Evolutionary conservation across 177 flowering plant species (phyloP).

Genomic region (Tripterygium wilfordii): DNA sequence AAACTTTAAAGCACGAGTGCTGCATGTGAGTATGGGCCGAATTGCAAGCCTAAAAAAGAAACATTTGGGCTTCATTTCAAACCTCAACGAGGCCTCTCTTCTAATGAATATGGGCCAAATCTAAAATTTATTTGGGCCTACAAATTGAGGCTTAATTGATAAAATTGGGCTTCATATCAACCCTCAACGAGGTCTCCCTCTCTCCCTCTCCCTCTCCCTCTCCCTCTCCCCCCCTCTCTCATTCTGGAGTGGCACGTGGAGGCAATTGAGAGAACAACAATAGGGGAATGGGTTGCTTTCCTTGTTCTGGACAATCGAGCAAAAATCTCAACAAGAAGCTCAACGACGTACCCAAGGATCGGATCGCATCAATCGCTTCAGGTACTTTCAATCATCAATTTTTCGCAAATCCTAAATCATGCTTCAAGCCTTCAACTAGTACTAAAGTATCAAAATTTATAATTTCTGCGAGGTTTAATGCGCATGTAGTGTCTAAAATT

Average conservation of each 20-base stretch:
- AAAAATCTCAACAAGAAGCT: slow-evolving; percentile 24
- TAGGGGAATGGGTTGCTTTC: slow-evolving; percentile 32
- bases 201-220: slow-evolving; percentile 2
- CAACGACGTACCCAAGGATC: slow-evolving; percentile 22
- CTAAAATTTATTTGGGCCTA: too few relatives aligned
- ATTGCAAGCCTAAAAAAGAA: too few relatives aligned
- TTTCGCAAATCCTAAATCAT: too few relatives aligned
- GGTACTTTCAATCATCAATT: slow-evolving; percentile 14
- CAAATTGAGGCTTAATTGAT: too few relatives aligned
- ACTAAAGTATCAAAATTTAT: not conserved
- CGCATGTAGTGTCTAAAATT: not conserved
- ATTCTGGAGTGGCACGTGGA: not conserved
- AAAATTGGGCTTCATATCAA: too few relatives aligned
- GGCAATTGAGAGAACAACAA: slow-evolving; percentile 6
- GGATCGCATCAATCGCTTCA: slow-evolving; percentile 39
- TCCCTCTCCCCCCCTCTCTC: slow-evolving; percentile 4
- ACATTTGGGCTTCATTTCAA: too few relatives aligned
- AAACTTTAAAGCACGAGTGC: too few relatives aligned
- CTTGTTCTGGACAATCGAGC: slow-evolving; percentile 31
- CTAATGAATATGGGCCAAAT: too few relatives aligned
- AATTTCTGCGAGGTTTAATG: not conserved
- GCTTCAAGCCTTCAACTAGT: not conserved
- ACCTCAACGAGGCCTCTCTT: too few relatives aligned
- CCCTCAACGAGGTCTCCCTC: too few relatives aligned
- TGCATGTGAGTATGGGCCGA: too few relatives aligned